These are phyloP conservation scores for Pseudodiploospora longispora DNA, from an alignment of 2,329 filamentous ascomycete genomes.

Conservation along the genomic window DNA sequence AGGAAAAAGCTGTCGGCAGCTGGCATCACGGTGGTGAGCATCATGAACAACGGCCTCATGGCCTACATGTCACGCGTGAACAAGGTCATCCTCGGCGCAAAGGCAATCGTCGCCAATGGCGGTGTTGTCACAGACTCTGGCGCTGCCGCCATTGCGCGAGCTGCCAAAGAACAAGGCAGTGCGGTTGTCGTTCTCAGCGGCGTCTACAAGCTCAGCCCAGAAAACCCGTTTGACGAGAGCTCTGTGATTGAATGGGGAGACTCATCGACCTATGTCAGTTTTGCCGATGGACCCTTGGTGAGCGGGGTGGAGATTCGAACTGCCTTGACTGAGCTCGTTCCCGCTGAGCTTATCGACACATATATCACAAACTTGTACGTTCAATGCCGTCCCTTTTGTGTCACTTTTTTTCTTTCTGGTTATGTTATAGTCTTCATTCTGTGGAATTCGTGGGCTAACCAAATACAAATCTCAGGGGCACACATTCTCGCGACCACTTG, in stretches of 20 bases:
- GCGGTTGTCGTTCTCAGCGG: conserved; percentile 85
- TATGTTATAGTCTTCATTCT: background rate
- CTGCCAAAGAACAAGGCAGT: conserved; percentile 72
- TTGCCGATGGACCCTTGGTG: conserved; percentile 71
- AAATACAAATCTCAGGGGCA: conserved; percentile 38
- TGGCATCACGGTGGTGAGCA: conserved; percentile 74
- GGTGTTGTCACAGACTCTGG: conserved; percentile 78
- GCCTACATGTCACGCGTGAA: conserved; percentile 93
- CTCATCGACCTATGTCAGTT: conserved; percentile 66
- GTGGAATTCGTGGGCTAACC: background rate
- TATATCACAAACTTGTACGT: conserved; percentile 72
- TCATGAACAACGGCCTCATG: conserved; percentile 79
- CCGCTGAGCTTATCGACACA: conserved; percentile 65
- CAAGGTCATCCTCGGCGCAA: conserved; percentile 87
- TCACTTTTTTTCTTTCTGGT: background rate
- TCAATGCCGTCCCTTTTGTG: background rate
- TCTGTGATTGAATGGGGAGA: conserved; percentile 81
- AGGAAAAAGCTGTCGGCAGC: conserved; percentile 69
- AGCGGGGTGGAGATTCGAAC: conserved; percentile 71
- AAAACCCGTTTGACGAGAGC: conserved; percentile 77
- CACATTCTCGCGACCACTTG: conserved; percentile 63
- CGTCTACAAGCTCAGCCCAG: conserved; percentile 88
- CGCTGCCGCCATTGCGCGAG: conserved; percentile 73
- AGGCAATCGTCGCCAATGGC: conserved; percentile 81
- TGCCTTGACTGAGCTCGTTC: conserved; percentile 75